These are phyloP conservation scores for Kluyveromyces sp. DNA, from an alignment of 1,139 yeast species.

Conservation along the genomic window DNA sequence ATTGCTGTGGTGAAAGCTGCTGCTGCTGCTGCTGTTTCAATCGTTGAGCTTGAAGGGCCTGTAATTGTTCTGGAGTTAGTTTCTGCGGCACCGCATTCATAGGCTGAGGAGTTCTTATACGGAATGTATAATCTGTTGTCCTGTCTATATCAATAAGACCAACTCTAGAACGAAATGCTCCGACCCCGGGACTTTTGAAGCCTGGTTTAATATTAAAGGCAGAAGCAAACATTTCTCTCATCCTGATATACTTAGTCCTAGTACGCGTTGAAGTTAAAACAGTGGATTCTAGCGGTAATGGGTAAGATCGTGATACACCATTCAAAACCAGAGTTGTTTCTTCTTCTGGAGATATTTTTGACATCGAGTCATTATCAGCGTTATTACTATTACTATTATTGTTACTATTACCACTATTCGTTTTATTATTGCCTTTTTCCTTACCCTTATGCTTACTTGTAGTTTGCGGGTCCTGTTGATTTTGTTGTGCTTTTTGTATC, in stretches of 20 bases:
- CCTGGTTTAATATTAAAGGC: constrained; percentile 36
- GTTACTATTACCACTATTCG: constrained; percentile 2
- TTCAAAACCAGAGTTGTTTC: constrained; percentile 90
- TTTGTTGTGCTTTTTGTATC: constrained; percentile 23
- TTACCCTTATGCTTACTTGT: constrained; percentile 9
- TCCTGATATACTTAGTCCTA: constrained; percentile 65
- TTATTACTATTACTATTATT: not conserved
- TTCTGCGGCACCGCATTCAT: constrained; percentile 18
- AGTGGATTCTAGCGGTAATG: constrained; percentile 75
- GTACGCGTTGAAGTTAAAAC: constrained; percentile 63
- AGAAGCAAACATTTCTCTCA: constrained; percentile 73
- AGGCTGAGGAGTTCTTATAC: constrained; percentile 60
- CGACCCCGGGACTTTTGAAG: constrained; percentile 33
- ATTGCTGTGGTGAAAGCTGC: constrained; percentile 4
- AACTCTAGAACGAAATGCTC: constrained; percentile 69
- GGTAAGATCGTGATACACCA: constrained; percentile 76
- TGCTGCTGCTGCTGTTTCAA: constrained; percentile 31
- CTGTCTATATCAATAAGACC: constrained; percentile 64
- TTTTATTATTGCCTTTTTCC: constrained; percentile 20
- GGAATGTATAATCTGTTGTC: constrained; percentile 46
- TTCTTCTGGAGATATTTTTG: constrained; percentile 56
- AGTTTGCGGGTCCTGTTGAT: constrained; percentile 19
- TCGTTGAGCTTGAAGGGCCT: constrained; percentile 32
- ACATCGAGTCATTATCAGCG: constrained; percentile 2
- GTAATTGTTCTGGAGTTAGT: constrained; percentile 41